Evolutionary conservation across 352 stramenopile genomes (phyloP).

Genomic region (Globisporangium carolinianum): DNA sequence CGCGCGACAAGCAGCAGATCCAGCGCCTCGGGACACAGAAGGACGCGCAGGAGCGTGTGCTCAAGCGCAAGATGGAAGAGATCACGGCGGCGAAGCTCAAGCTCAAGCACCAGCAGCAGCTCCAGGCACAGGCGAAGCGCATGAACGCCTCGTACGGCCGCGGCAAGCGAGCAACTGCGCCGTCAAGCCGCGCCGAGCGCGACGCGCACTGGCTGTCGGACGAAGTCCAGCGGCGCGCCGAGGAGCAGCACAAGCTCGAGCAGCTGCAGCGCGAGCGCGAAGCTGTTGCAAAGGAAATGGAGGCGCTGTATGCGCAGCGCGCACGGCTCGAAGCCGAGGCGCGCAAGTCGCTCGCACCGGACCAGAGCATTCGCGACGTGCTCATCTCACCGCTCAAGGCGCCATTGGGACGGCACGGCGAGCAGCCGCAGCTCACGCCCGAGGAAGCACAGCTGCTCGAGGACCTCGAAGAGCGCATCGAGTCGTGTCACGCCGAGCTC

Average conservation of each 20-base stretch:
- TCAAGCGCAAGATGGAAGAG: constrained; percentile 87
- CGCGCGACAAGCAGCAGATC: constrained; percentile 81
- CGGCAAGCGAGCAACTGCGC: constrained; percentile 27
- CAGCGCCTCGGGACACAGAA: constrained; percentile 74
- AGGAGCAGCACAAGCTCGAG: constrained; percentile 81
- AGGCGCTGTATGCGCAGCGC: constrained; percentile 64
- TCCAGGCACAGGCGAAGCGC: constrained; percentile 62
- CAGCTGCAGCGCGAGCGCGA: constrained; percentile 76
- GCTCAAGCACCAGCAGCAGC: constrained; percentile 79
- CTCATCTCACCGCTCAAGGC: constrained; percentile 69
- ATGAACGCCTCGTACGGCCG: constrained; percentile 51
- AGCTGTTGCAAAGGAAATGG: constrained; percentile 74
- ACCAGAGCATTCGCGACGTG: constrained; percentile 72
- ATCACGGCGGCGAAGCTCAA: constrained; percentile 67
- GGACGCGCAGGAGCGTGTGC: constrained; percentile 76
- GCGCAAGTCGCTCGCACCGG: constrained; percentile 47
- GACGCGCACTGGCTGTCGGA: constrained; percentile 81
- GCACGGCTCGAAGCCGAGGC: constrained; percentile 68
- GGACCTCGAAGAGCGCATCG: constrained; percentile 82
- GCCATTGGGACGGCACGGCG: constrained; percentile 23
- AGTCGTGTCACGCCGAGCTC: constrained; percentile 76
- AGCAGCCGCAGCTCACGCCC: constrained; percentile 56
- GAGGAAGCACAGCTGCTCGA: constrained; percentile 78
- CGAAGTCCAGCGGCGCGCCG: constrained; percentile 73
- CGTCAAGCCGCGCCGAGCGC: constrained; percentile 25